Conservation (phyloP, 106 monocot species). For the Platanthera guangdongensis region DNA sequence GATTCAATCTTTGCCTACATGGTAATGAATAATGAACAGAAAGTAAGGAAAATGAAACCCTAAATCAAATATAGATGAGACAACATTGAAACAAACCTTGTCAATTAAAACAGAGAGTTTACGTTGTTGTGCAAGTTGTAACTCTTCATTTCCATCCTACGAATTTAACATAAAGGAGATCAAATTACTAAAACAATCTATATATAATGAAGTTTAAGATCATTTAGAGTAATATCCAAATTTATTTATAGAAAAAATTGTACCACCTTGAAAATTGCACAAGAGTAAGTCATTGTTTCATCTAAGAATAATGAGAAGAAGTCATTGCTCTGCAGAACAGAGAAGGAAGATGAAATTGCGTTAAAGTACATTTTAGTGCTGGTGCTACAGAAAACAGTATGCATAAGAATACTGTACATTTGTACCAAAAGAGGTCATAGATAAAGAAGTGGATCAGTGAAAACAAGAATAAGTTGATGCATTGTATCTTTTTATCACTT, state of each 20-base stretch:
- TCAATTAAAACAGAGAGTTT: slow-evolving; percentile 75
- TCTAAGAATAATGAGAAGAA: slow-evolving; percentile 93
- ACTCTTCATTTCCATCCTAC: slow-evolving; percentile 69
- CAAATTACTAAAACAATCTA: neutral
- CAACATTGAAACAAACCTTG: slow-evolving; percentile 41
- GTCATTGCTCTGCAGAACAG: slow-evolving; percentile 69
- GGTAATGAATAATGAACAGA: neutral
- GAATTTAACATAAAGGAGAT: neutral
- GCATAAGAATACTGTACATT: neutral
- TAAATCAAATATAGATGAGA: neutral
- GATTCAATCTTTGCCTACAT: slow-evolving; percentile 60
- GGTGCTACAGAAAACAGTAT: neutral
- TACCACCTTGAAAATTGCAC: slow-evolving; percentile 79
- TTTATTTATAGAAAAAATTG: neutral
- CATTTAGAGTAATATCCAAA: neutral
- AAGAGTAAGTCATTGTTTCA: slow-evolving; percentile 95
- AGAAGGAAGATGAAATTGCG: neutral
- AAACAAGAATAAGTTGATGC: neutral
- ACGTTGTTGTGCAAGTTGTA: slow-evolving; percentile 70
- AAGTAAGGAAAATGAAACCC: neutral
- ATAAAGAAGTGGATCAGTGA: neutral
- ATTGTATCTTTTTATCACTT: neutral
- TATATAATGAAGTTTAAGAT: neutral
- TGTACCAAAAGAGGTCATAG: neutral
- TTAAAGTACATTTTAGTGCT: slow-evolving; percentile 2